These are phyloP conservation scores for Hippophae rhamnoides DNA, from an alignment of 306 rosid genomes.

Conservation along the genomic window DNA sequence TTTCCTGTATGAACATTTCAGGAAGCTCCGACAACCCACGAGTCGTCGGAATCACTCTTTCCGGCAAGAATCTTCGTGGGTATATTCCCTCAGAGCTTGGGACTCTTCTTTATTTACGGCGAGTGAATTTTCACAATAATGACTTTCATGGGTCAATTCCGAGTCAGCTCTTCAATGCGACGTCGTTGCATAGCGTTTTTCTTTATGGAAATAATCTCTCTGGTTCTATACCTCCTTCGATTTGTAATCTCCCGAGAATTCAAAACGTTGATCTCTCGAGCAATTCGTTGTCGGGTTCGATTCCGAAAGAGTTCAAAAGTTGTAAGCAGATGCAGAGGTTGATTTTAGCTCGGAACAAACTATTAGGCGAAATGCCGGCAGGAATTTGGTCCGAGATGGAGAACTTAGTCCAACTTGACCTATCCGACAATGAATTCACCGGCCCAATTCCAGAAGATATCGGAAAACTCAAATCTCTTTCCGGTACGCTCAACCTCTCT, in stretches of 20 bases:
- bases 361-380: constrained; percentile 53
- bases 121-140: constrained; percentile 71
- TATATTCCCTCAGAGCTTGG: constrained; percentile 95
- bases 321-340: constrained; percentile 68
- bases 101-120: constrained; percentile 60
- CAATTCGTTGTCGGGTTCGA: constrained; percentile 54
- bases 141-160: constrained; percentile 69
- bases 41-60: constrained; percentile 61
- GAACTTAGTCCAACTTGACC: constrained; percentile 53
- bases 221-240: constrained; percentile 54
- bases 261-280: constrained; percentile 86
- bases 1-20: constrained; percentile 64
- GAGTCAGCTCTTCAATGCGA: constrained; percentile 75
- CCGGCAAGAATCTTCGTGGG: constrained; percentile 73
- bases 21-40: constrained; percentile 46
- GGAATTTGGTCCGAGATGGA: constrained; percentile 54
- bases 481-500: constrained; percentile 85
- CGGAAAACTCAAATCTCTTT: constrained; percentile 46
- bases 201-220: constrained; percentile 88
- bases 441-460: constrained; percentile 62
- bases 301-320: constrained; percentile 34
- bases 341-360: constrained; percentile 50
- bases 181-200: constrained; percentile 67
- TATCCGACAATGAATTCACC: constrained; percentile 50
- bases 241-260: constrained; percentile 59